Percentiles rank a stretch among this genome's conserved stretches.
Conservation (phyloP, 2,329 filamentous ascomycete species). For the Epichloe aotearoae region DNA sequence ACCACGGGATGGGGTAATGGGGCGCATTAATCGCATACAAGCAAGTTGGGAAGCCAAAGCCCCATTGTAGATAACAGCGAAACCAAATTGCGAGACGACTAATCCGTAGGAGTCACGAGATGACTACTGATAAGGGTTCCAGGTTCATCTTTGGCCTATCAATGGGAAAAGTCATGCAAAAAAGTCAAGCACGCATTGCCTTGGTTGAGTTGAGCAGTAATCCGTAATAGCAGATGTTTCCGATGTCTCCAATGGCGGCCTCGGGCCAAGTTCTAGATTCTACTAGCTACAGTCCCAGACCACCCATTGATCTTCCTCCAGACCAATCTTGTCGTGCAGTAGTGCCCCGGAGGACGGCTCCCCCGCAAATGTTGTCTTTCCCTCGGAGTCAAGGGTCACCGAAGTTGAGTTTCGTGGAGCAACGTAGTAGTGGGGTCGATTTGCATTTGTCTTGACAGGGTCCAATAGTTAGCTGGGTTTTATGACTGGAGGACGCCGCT, state of each 20-base stretch:
- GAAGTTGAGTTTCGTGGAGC: slow-evolving; percentile 3
- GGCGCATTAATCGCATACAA: neutral
- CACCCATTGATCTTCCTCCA: neutral
- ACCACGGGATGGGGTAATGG: too few species aligned
- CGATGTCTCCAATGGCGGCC: too few species aligned
- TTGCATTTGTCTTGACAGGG: neutral
- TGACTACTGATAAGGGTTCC: neutral
- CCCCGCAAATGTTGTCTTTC: slow-evolving; percentile 2
- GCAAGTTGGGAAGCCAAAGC: neutral
- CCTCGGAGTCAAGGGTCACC: neutral
- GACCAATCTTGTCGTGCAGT: neutral
- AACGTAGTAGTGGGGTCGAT: slow-evolving; percentile 2
- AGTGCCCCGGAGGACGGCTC: slow-evolving; percentile 4
- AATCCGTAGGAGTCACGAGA: too few species aligned
- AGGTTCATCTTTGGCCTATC: neutral
- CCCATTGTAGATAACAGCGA: neutral
- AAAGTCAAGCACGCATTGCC: too few species aligned
- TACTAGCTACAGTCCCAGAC: too few species aligned
- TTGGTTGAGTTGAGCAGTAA: too few species aligned
- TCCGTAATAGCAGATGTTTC: too few species aligned
- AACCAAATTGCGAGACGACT: too few species aligned
- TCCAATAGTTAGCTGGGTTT: neutral
- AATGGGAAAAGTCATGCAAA: too few species aligned
- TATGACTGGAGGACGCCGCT: neutral
- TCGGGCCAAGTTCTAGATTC: too few species aligned